These are phyloP conservation scores for Vicia faba DNA, from an alignment of 306 rosid genomes.

Conservation along the genomic window DNA sequence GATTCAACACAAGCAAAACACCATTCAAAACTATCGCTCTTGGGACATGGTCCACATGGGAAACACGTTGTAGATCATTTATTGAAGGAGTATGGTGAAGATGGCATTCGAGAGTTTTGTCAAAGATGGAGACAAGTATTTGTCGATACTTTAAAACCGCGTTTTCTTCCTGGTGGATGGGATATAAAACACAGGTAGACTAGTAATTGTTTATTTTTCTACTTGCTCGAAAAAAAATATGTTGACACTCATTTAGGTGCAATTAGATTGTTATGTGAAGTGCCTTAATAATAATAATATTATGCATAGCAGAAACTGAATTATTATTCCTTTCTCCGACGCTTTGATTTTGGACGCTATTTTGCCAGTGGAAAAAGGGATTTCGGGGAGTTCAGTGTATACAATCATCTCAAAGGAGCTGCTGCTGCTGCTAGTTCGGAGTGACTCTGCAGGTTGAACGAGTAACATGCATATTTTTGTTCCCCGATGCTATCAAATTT, in stretches of 20 bases:
- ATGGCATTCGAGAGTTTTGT: conserved; percentile 72
- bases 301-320: conserved; percentile 45
- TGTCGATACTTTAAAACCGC: conserved; percentile 79
- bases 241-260: neutral
- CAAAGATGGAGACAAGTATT: conserved; percentile 95
- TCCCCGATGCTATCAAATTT: neutral
- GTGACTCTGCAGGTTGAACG: conserved; percentile 20
- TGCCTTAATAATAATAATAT: neutral
- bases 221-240: neutral
- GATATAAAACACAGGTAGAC: conserved; percentile 90
- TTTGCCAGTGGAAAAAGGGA: conserved; percentile 86
- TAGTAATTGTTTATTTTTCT: conserved; percentile 25
- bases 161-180: conserved; percentile 90
- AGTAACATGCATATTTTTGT: conserved; percentile 9
- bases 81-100: conserved; percentile 69
- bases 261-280: neutral
- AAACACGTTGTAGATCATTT: conserved; percentile 84
- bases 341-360: conserved; percentile 65
- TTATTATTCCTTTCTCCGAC: conserved; percentile 49
- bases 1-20: conserved; percentile 47
- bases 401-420: conserved; percentile 57
- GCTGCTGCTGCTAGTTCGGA: conserved; percentile 14
- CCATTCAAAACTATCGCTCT: conserved; percentile 67
- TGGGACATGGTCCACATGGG: conserved; percentile 98
- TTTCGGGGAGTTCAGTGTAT: conserved; percentile 83